Percentiles rank a stretch among this genome's conserved stretches.
Conservation (phyloP, 1,284 basidiomycete species). For the Ustilago trichophora region DNA sequence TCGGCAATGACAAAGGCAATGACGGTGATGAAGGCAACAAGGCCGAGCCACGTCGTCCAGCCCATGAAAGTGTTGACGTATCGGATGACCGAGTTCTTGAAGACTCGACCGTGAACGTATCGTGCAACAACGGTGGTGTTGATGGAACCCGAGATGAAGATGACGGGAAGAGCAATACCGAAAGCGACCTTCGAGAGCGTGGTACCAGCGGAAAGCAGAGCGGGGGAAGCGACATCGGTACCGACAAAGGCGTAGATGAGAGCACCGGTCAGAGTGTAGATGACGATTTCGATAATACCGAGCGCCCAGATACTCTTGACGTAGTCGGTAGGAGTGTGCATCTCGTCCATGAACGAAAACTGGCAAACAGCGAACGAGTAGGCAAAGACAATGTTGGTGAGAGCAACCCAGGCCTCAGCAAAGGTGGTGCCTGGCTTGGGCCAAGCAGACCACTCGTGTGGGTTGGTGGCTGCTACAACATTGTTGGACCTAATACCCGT, state of each 20-base stretch:
- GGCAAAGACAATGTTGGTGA: conserved; percentile 61
- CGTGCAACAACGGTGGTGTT: conserved; percentile 56
- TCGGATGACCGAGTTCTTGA: conserved; percentile 48
- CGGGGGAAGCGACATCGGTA: conserved; percentile 45
- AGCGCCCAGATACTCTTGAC: conserved; percentile 54
- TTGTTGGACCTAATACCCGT: conserved; percentile 43
- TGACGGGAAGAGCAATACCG: conserved; percentile 54
- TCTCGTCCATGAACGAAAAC: conserved; percentile 59
- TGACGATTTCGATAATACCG: conserved; percentile 55
- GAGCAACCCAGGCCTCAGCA: conserved; percentile 43
- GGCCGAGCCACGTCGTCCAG: conserved; percentile 49
- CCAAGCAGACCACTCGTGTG: conserved; percentile 51
- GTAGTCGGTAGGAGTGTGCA: conserved; percentile 57
- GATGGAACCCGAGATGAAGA: conserved; percentile 61
- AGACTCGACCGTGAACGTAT: conserved; percentile 51
- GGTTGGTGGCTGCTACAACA: conserved; percentile 16
- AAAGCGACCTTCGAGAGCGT: conserved; percentile 58
- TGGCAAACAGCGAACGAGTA: conserved; percentile 61
- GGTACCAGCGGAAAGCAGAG: conserved; percentile 47
- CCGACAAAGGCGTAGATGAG: conserved; percentile 58
- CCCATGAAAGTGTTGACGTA: conserved; percentile 57
- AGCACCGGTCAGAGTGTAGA: conserved; percentile 60
- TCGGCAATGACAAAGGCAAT: conserved; percentile 55
- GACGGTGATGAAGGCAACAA: conserved; percentile 41
- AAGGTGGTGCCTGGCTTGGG: conserved; percentile 49